Evolutionary conservation across 2,329 filamentous ascomycete species (phyloP).

Genomic region (Colletotrichum spaethianum): DNA sequence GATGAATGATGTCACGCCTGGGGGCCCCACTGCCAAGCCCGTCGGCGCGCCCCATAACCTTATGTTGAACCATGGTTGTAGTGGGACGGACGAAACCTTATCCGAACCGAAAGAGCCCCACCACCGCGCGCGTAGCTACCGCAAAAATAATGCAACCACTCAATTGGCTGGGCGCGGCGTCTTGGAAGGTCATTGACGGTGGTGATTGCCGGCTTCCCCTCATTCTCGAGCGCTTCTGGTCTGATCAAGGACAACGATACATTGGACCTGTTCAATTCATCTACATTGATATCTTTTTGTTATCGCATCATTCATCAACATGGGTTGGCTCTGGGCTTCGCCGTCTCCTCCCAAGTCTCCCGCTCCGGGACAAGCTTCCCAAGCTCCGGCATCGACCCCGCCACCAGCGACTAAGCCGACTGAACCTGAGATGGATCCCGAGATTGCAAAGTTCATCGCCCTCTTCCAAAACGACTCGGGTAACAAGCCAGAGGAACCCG

Average conservation of each 20-base stretch:
- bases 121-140: constrained; percentile 17
- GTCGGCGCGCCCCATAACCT: constrained; percentile 4
- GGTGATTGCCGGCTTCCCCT: constrained; percentile 37
- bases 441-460: constrained; percentile 68
- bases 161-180: constrained; percentile 38
- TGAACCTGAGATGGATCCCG: constrained; percentile 57
- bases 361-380: constrained; percentile 43
- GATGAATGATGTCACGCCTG: constrained; percentile 35
- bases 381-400: constrained; percentile 43
- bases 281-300: neutral
- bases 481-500: constrained; percentile 45
- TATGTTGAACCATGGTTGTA: neutral
- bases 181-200: constrained; percentile 33
- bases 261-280: too few relatives aligned
- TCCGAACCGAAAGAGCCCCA: constrained; percentile 30
- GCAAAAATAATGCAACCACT: constrained; percentile 39
- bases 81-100: constrained; percentile 23
- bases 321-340: constrained; percentile 75
- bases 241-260: neutral
- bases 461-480: constrained; percentile 57
- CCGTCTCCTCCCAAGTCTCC: constrained; percentile 51
- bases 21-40: constrained; percentile 24
- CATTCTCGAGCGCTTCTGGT: constrained; percentile 16
- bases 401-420: constrained; percentile 40
- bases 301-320: constrained; percentile 49